Conservation (phyloP, 2,329 filamentous ascomycete species). For the Arthrocladium fulminans region DNA sequence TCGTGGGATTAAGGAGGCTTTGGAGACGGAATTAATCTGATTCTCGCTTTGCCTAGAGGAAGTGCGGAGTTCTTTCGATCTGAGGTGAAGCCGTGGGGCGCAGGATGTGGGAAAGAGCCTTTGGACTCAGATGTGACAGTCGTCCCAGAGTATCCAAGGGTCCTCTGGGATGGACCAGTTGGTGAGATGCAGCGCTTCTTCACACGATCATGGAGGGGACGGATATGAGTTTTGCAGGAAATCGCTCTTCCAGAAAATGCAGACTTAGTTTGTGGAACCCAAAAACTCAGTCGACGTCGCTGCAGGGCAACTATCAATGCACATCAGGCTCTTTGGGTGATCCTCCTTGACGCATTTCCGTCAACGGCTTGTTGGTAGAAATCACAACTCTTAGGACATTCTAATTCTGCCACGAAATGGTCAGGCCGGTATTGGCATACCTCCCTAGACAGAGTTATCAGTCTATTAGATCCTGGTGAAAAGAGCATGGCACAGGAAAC, state of each 20-base stretch:
- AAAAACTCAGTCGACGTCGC: slow-evolving; percentile 5
- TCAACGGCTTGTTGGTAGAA: too few relatives aligned
- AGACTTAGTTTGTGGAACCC: slow-evolving; percentile 2
- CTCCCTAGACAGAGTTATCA: too few relatives aligned
- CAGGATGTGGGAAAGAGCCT: neutral
- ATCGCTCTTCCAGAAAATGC: slow-evolving; percentile 1
- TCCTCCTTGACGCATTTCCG: too few relatives aligned
- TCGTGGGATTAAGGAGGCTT: slow-evolving; percentile 17
- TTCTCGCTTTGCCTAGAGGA: slow-evolving; percentile 29
- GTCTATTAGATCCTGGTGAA: too few relatives aligned
- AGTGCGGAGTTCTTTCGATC: neutral
- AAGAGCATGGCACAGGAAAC: too few relatives aligned
- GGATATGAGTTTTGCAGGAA: slow-evolving; percentile 3
- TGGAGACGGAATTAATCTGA: slow-evolving; percentile 11
- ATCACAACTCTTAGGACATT: too few relatives aligned
- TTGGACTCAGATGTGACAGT: neutral
- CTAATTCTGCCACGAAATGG: too few relatives aligned
- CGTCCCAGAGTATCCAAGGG: too few relatives aligned
- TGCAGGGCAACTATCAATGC: slow-evolving; percentile 5
- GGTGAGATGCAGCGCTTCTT: slow-evolving; percentile 2
- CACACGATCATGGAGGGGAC: slow-evolving; percentile 3
- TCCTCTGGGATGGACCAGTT: too few relatives aligned
- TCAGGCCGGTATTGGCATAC: too few relatives aligned
- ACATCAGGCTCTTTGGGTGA: neutral
- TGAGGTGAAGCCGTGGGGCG: neutral